Evolutionary conservation across 768 basidiomycete species (phyloP).

Genomic region (Amanita molliuscula): DNA sequence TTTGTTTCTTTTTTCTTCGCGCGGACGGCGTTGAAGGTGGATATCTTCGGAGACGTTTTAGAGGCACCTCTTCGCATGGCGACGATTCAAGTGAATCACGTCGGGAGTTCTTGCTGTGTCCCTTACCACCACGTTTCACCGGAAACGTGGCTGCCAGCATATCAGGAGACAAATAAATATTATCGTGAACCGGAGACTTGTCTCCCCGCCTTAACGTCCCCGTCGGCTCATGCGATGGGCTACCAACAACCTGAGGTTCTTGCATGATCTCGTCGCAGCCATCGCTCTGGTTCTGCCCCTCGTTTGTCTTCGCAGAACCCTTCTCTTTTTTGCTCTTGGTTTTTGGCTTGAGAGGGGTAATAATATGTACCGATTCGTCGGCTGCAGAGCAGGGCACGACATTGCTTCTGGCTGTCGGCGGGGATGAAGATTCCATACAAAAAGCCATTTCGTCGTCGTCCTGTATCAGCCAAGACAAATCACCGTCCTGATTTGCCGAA

Average conservation of each 20-base stretch:
- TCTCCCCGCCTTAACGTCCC: neutral
- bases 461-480: conserved; percentile 58
- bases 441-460: conserved; percentile 51
- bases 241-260: neutral
- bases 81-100: conserved; percentile 17
- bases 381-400: neutral
- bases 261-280: neutral
- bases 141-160: conserved; percentile 33
- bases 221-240: neutral
- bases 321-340: neutral
- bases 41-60: conserved; percentile 27
- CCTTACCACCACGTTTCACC: conserved; percentile 27
- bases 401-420: neutral
- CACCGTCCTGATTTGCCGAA: conserved; percentile 8
- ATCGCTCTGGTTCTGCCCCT: neutral
- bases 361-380: neutral
- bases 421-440: conserved; percentile 37
- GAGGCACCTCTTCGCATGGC: conserved; percentile 19
- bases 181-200: neutral
- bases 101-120: conserved; percentile 15
- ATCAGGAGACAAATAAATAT: conserved; percentile 10
- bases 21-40: conserved; percentile 19
- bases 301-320: neutral
- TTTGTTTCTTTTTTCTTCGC: conserved; percentile 11
- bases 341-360: neutral